Evolutionary conservation across 1,284 basidiomycete species (phyloP).

Genomic region (Naganishia liquefaciens): DNA sequence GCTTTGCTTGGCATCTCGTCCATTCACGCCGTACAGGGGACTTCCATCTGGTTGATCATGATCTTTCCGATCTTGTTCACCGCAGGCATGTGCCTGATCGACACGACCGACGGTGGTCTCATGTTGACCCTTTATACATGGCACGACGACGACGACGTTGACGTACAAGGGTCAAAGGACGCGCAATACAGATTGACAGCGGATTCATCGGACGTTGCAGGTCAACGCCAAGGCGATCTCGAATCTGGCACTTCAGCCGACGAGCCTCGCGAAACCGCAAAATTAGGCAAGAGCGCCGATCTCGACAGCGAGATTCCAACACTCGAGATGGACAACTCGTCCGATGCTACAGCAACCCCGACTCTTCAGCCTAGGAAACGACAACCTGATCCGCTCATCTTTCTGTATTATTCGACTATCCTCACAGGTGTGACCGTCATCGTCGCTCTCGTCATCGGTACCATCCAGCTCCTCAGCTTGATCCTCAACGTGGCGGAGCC

Average conservation of each 20-base stretch:
- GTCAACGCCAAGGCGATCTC: slow-evolving; percentile 4
- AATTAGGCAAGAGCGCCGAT: not conserved
- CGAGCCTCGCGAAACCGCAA: not conserved
- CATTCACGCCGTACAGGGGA: slow-evolving; percentile 28
- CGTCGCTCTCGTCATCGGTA: slow-evolving; percentile 31
- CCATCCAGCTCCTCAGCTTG: slow-evolving; percentile 29
- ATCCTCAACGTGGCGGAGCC: slow-evolving; percentile 31
- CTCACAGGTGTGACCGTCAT: slow-evolving; percentile 30
- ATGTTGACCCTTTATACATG: slow-evolving; percentile 32
- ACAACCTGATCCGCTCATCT: slow-evolving; percentile 29
- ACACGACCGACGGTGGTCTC: slow-evolving; percentile 27
- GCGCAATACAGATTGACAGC: not conserved
- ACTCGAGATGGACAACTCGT: not conserved
- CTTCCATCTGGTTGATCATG: slow-evolving; percentile 34
- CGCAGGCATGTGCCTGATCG: slow-evolving; percentile 31
- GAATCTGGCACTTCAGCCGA: not conserved
- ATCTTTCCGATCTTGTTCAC: slow-evolving; percentile 31
- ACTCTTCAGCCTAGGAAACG: slow-evolving; percentile 16
- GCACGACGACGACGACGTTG: slow-evolving; percentile 29
- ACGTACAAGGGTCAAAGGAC: not conserved
- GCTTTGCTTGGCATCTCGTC: slow-evolving; percentile 31
- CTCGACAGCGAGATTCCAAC: slow-evolving; percentile 2
- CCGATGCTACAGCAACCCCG: not conserved
- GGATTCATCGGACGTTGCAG: not conserved
- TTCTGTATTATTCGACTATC: slow-evolving; percentile 32